Evolutionary conservation across 2,329 filamentous ascomycete species (phyloP).

Genomic region (Neurospora crassa): DNA sequence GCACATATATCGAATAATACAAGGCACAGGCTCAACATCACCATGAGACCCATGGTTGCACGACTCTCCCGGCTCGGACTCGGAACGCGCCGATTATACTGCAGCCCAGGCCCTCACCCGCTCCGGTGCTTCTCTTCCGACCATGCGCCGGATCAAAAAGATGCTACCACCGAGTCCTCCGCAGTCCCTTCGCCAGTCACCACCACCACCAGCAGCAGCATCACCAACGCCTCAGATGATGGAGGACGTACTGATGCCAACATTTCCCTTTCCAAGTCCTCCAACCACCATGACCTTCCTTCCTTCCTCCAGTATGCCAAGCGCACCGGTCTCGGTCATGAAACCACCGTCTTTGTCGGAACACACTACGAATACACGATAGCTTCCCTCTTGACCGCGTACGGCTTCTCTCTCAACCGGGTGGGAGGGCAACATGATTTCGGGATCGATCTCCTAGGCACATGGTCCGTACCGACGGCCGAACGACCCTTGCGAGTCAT

Average conservation of each 20-base stretch:
- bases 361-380: conserved; percentile 71
- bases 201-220: neutral
- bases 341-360: conserved; percentile 55
- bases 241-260: neutral
- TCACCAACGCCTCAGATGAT: neutral
- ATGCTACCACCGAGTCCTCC: neutral
- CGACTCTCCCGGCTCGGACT: neutral
- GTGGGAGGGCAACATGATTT: conserved; percentile 58
- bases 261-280: neutral
- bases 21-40: neutral
- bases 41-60: neutral
- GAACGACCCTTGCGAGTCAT: conserved; percentile 34
- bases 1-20: neutral
- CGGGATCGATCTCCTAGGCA: conserved; percentile 66
- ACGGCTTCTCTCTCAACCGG: conserved; percentile 56
- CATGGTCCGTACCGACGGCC: conserved; percentile 50
- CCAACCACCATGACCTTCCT: conserved; percentile 50
- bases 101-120: neutral
- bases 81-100: neutral
- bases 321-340: conserved; percentile 42
- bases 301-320: conserved; percentile 58
- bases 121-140: neutral
- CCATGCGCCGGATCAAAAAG: neutral
- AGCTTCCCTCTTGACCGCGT: conserved; percentile 41
- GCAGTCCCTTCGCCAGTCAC: neutral